These are phyloP conservation scores for Acanthochlamys bracteata DNA, from an alignment of 106 monocot species.

Conservation along the genomic window DNA sequence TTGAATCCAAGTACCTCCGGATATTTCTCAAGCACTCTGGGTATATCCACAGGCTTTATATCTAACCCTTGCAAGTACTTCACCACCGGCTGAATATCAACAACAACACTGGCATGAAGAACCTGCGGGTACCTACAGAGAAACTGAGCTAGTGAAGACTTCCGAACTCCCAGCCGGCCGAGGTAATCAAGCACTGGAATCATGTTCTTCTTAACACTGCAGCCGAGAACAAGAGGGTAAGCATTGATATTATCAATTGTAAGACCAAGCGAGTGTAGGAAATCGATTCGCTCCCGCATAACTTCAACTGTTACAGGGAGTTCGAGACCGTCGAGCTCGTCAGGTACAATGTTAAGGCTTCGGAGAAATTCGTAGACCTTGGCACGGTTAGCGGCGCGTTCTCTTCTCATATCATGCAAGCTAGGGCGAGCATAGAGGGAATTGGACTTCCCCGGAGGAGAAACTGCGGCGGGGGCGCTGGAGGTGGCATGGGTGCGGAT, in stretches of 20 bases:
- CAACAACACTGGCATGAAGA: slow-evolving; percentile 84
- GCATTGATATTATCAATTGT: slow-evolving; percentile 69
- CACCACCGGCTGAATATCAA: slow-evolving; percentile 78
- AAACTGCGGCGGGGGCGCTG: background rate
- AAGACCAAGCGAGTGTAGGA: slow-evolving; percentile 76
- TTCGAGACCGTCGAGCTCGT: slow-evolving; percentile 90
- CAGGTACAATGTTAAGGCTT: slow-evolving; percentile 56
- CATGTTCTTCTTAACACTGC: slow-evolving; percentile 97
- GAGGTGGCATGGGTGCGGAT: background rate
- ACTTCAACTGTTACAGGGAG: slow-evolving; percentile 80
- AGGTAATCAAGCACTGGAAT: slow-evolving; percentile 91
- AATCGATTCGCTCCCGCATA: slow-evolving; percentile 91
- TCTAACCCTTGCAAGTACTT: slow-evolving; percentile 86
- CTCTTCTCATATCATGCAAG: slow-evolving; percentile 47
- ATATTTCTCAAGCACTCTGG: slow-evolving; percentile 79
- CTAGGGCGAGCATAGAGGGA: slow-evolving; percentile 74
- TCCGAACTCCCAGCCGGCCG: slow-evolving; percentile 66
- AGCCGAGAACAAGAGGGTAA: slow-evolving; percentile 86
- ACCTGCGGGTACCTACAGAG: slow-evolving; percentile 89
- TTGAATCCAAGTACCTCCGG: slow-evolving; percentile 95
- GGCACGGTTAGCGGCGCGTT: slow-evolving; percentile 44
- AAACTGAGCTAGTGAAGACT: slow-evolving; percentile 47
- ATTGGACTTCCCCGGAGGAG: background rate
- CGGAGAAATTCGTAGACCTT: slow-evolving; percentile 71
- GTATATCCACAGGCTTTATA: slow-evolving; percentile 47